Percentiles rank a stretch among this genome's conserved stretches.
These are phyloP conservation scores for Yamadazyma trypodendri DNA, from an alignment of 1,139 yeast genomes.

Conservation along the genomic window DNA sequence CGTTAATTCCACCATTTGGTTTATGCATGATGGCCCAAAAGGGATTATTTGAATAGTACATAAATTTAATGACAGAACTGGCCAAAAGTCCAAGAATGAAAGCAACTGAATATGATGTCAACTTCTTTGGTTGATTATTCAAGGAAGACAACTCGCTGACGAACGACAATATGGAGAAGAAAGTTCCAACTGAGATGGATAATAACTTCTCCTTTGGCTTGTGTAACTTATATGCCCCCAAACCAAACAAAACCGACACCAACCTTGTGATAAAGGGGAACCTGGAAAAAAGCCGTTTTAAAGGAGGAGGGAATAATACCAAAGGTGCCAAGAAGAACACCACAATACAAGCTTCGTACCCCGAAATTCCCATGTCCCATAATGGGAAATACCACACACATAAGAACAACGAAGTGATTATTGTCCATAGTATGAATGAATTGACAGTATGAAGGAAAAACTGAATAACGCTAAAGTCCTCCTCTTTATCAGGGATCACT, in stretches of 20 bases:
- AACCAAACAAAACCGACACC: conserved; percentile 62
- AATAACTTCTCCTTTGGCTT: conserved; percentile 71
- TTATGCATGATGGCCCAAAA: conserved; percentile 93
- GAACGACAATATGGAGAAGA: conserved; percentile 61
- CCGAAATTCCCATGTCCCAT: conserved; percentile 97
- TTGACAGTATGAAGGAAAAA: conserved; percentile 50
- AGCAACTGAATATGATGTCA: conserved; percentile 56
- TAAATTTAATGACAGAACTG: conserved; percentile 73
- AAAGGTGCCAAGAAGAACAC: conserved; percentile 58
- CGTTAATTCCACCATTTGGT: conserved; percentile 83
- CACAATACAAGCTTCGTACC: conserved; percentile 74
- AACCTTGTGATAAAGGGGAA: conserved; percentile 51
- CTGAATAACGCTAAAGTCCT: conserved; percentile 37
- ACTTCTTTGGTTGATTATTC: conserved; percentile 39
- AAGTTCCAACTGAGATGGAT: conserved; percentile 64
- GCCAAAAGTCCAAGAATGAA: conserved; percentile 71
- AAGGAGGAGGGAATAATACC: conserved; percentile 52
- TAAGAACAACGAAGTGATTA: conserved; percentile 73
- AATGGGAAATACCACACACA: conserved; percentile 96
- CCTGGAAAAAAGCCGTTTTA: conserved; percentile 38
- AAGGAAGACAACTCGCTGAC: conserved; percentile 54
- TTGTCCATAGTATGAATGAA: conserved; percentile 81
- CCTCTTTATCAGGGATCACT: conserved; percentile 18
- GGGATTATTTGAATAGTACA: conserved; percentile 84
- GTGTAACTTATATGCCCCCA: conserved; percentile 69